Conservation (phyloP, 2,329 filamentous ascomycete genomes). For the Trichoderma gracile region DNA sequence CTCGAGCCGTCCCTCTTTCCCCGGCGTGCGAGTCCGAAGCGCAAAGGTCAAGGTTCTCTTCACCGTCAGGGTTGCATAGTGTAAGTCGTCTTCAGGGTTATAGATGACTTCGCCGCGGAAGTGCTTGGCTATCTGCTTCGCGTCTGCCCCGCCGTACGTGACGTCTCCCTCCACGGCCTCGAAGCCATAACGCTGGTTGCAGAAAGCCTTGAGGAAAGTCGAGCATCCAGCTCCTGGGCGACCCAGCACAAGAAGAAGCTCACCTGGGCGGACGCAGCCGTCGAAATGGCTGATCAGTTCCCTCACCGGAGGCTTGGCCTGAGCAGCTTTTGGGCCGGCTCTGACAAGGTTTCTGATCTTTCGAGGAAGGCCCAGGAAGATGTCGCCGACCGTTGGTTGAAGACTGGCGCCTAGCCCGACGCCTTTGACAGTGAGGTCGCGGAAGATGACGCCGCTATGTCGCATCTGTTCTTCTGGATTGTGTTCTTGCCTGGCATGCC, state of each 20-base stretch:
- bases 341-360: slow-evolving; percentile 50
- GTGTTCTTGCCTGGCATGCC: slow-evolving; percentile 61
- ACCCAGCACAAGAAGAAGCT: slow-evolving; percentile 68
- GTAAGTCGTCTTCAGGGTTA: slow-evolving; percentile 68
- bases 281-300: slow-evolving; percentile 66
- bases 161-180: slow-evolving; percentile 65
- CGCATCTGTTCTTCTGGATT: slow-evolving; percentile 70
- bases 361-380: slow-evolving; percentile 56
- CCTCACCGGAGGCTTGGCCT: slow-evolving; percentile 58
- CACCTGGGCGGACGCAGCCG: slow-evolving; percentile 69
- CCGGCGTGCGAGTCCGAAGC: slow-evolving; percentile 62
- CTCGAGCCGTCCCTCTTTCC: slow-evolving; percentile 50
- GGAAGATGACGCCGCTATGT: slow-evolving; percentile 70
- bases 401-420: slow-evolving; percentile 63
- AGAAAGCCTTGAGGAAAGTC: slow-evolving; percentile 69
- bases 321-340: slow-evolving; percentile 53
- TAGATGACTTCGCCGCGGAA: slow-evolving; percentile 65
- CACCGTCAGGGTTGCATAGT: slow-evolving; percentile 69
- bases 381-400: slow-evolving; percentile 61
- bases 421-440: slow-evolving; percentile 68
- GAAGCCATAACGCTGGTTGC: slow-evolving; percentile 67
- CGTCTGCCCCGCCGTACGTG: slow-evolving; percentile 56
- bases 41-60: slow-evolving; percentile 68
- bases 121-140: slow-evolving; percentile 49
- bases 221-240: slow-evolving; percentile 69